Evolutionary conservation across 805 yeast genomes (phyloP).

Genomic region (Komagataella ulmi): DNA sequence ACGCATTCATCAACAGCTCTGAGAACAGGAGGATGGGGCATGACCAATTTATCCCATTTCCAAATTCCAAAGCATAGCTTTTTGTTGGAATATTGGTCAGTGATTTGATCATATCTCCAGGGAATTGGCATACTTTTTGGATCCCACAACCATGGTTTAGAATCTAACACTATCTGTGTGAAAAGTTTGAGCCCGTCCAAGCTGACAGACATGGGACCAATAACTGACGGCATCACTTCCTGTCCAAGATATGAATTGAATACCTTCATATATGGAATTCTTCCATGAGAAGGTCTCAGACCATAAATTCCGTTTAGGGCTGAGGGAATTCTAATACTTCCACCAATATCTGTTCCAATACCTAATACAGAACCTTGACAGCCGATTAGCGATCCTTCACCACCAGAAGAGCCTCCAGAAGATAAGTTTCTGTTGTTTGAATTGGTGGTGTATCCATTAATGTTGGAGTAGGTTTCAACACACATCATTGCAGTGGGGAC

Average conservation of each 20-base stretch:
- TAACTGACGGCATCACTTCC: constrained; percentile 40
- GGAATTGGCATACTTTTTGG: constrained; percentile 28
- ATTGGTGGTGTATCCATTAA: constrained; percentile 37
- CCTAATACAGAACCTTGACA: constrained; percentile 46
- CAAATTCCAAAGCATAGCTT: constrained; percentile 25
- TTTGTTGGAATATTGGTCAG: neutral
- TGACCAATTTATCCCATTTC: constrained; percentile 26
- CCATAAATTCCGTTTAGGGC: constrained; percentile 43
- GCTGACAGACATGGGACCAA: constrained; percentile 39
- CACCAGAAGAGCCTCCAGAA: constrained; percentile 56
- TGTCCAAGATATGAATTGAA: constrained; percentile 32
- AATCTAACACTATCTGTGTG: constrained; percentile 19
- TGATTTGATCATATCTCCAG: constrained; percentile 20
- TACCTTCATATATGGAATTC: constrained; percentile 21
- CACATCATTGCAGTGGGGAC: constrained; percentile 52
- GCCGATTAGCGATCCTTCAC: constrained; percentile 48
- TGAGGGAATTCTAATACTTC: constrained; percentile 49
- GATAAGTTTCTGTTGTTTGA: constrained; percentile 36
- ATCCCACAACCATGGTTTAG: constrained; percentile 37
- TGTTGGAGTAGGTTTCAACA: constrained; percentile 35
- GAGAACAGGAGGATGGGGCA: constrained; percentile 35
- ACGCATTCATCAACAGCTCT: constrained; percentile 27
- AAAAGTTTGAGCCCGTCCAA: constrained; percentile 36
- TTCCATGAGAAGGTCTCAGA: constrained; percentile 31
- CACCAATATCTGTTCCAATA: constrained; percentile 54